phyloP scores from a whole-genome alignment of 306 rosid genomes.

The Astragalus glycyphyllos region DNA sequence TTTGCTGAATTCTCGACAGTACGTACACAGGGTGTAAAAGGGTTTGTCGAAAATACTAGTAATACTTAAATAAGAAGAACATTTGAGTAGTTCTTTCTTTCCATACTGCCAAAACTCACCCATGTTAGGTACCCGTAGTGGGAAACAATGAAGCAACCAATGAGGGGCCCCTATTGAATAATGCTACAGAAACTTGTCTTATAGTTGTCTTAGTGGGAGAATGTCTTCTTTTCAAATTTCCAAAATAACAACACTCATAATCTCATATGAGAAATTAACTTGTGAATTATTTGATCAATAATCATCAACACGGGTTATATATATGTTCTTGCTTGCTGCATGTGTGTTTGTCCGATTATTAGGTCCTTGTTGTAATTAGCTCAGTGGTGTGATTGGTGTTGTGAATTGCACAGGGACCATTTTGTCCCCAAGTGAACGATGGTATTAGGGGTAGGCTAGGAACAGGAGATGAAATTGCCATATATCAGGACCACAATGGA shows the following conservation, averaged over 20 bases:
- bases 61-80: slow-evolving; percentile 13
- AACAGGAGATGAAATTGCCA: slow-evolving; percentile 27
- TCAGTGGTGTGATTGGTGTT: slow-evolving; percentile 32
- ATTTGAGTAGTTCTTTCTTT: slow-evolving; percentile 35
- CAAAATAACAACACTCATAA: slow-evolving; percentile 31
- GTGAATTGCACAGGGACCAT: slow-evolving; percentile 31
- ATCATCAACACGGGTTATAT: slow-evolving; percentile 12
- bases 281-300: slow-evolving; percentile 31
- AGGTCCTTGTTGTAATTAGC: slow-evolving; percentile 45
- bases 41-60: slow-evolving; percentile 46
- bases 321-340: slow-evolving; percentile 23
- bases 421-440: slow-evolving; percentile 37
- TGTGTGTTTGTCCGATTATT: slow-evolving; percentile 54
- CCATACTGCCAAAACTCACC: slow-evolving; percentile 47
- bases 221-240: slow-evolving; percentile 47
- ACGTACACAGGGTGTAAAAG: slow-evolving; percentile 59
- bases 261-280: no score
- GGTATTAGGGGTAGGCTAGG: slow-evolving; percentile 30
- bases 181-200: slow-evolving; percentile 57
- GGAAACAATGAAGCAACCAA: slow-evolving; percentile 65
- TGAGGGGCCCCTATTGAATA: slow-evolving; percentile 55
- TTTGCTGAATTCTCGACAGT: slow-evolving; percentile 36
- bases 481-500: slow-evolving; percentile 49
- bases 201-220: slow-evolving; percentile 58
- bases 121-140: slow-evolving; percentile 66